Conservation (phyloP, 176 grass and related monocot genomes). For the Tillandsia fasciculata region DNA sequence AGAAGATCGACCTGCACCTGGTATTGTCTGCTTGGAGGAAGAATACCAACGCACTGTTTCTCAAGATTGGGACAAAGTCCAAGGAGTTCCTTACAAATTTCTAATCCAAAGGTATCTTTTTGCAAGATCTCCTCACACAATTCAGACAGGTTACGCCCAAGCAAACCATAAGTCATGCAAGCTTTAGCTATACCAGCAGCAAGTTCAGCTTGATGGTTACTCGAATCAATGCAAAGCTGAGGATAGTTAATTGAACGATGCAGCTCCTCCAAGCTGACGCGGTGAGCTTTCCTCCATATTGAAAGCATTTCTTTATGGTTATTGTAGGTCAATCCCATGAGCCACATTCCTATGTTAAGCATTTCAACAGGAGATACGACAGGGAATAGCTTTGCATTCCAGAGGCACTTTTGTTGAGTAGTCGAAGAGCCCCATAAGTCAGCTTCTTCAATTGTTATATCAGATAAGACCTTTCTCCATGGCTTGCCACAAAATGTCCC, state of each 20-base stretch:
- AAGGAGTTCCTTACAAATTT: slow-evolving; percentile 67
- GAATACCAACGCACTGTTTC: slow-evolving; percentile 36
- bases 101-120: slow-evolving; percentile 31
- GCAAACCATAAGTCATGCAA: slow-evolving; percentile 67
- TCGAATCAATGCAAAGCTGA: slow-evolving; percentile 48
- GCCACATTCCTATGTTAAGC: slow-evolving; percentile 67
- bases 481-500: slow-evolving; percentile 90
- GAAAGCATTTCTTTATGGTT: slow-evolving; percentile 32
- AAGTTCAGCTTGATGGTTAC: slow-evolving; percentile 60
- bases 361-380: slow-evolving; percentile 57
- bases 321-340: slow-evolving; percentile 46
- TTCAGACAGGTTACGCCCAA: slow-evolving; percentile 66
- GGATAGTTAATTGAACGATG: slow-evolving; percentile 61
- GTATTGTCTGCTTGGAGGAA: slow-evolving; percentile 82
- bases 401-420: slow-evolving; percentile 60
- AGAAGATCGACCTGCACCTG: slow-evolving; percentile 85
- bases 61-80: slow-evolving; percentile 29
- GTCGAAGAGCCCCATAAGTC: slow-evolving; percentile 49
- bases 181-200: slow-evolving; percentile 55
- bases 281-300: slow-evolving; percentile 55
- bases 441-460: slow-evolving; percentile 54
- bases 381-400: slow-evolving; percentile 83
- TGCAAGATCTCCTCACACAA: slow-evolving; percentile 66
- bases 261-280: slow-evolving; percentile 81
- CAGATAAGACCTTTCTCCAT: slow-evolving; percentile 65